A percentile compares a stretch with the other conserved stretches of the same genome.
Conservation (phyloP, 2,329 filamentous ascomycete genomes). For the Aspergillus luchuensis region DNA sequence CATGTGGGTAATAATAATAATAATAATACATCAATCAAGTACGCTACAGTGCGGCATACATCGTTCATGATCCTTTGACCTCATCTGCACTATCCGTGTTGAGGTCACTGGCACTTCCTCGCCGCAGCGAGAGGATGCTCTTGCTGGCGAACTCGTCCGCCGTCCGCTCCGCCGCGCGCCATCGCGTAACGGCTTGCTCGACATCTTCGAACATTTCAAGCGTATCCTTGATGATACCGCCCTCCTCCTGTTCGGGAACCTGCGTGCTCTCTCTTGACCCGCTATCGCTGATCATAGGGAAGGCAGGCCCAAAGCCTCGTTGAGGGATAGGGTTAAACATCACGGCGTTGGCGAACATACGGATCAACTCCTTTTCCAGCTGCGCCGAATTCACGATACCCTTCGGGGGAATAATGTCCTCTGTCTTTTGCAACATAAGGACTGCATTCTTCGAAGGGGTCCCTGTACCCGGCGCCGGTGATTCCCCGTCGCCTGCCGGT, state of each 20-base stretch:
- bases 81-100: constrained; percentile 42
- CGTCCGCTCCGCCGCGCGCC: constrained; percentile 68
- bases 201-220: constrained; percentile 88
- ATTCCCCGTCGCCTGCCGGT: constrained; percentile 62
- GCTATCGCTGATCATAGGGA: constrained; percentile 53
- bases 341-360: constrained; percentile 97
- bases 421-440: constrained; percentile 57
- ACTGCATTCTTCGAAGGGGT: constrained; percentile 45
- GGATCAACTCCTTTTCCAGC: constrained; percentile 87
- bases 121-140: constrained; percentile 39
- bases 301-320: constrained; percentile 66
- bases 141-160: constrained; percentile 43
- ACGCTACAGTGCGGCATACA: not conserved
- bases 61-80: constrained; percentile 30
- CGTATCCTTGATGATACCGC: constrained; percentile 84
- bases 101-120: constrained; percentile 41
- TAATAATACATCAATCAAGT: constrained; percentile 23
- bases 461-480: constrained; percentile 35
- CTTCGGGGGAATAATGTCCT: constrained; percentile 79
- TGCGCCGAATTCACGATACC: constrained; percentile 92
- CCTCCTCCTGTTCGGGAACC: constrained; percentile 72
- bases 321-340: constrained; percentile 94
- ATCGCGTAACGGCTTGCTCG: constrained; percentile 73
- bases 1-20: constrained; percentile 10
- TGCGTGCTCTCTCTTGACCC: constrained; percentile 45